Evolutionary conservation across 2,329 filamentous ascomycete species (phyloP).

Genomic region (Alternaria tenuissima): DNA sequence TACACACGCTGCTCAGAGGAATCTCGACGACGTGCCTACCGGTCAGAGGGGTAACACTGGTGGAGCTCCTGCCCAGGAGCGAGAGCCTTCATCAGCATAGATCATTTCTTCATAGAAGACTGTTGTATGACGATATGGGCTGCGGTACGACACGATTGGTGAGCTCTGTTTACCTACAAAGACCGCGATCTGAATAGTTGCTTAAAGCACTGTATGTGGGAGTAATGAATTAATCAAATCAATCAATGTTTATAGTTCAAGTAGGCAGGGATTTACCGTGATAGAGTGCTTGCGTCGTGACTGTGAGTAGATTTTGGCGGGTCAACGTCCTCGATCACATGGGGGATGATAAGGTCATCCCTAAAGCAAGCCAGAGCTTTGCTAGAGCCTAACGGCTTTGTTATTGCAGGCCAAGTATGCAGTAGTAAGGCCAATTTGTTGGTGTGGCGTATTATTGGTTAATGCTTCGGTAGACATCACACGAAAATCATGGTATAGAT

Average conservation of each 20-base stretch:
- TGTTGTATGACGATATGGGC: background rate
- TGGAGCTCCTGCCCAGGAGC: conserved; percentile 46
- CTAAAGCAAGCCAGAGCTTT: no score
- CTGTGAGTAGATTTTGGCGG: no score
- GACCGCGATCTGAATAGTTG: no score
- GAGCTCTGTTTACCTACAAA: background rate
- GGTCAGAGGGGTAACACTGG: conserved; percentile 45
- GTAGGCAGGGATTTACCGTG: no score
- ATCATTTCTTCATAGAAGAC: background rate
- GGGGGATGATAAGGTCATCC: background rate
- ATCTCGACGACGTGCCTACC: conserved; percentile 47
- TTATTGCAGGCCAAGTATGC: no score
- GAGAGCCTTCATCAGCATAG: conserved; percentile 30
- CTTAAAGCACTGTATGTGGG: background rate
- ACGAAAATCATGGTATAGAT: background rate
- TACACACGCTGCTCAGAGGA: conserved; percentile 48
- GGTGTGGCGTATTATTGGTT: background rate
- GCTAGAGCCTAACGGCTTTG: no score
- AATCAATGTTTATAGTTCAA: background rate
- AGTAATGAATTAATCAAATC: background rate
- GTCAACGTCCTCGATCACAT: no score
- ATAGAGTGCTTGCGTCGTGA: no score
- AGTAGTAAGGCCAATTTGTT: no score
- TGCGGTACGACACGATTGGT: background rate
- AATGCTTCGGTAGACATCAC: background rate